Conservation (phyloP, 768 basidiomycete species). For the Leccinum olivaceopallidum region DNA sequence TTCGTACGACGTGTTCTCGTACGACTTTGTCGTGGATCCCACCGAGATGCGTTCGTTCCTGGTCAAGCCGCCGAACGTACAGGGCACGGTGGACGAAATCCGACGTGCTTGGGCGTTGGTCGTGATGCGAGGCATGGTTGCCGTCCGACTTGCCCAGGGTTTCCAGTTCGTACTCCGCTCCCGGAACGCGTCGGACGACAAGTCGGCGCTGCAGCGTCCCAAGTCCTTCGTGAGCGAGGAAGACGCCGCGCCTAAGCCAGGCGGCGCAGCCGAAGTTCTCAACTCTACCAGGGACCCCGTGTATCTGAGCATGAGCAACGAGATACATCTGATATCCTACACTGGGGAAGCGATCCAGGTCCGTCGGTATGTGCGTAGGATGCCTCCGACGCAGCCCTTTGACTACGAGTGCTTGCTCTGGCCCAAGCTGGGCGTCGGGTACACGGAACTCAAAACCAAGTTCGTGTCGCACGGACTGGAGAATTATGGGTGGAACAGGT, state of each 20-base stretch:
- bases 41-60: slow-evolving; percentile 86
- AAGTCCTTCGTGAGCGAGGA: slow-evolving; percentile 63
- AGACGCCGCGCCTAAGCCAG: slow-evolving; percentile 51
- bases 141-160: slow-evolving; percentile 87
- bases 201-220: slow-evolving; percentile 43
- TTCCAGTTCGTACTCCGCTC: slow-evolving; percentile 87
- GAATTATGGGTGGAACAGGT: slow-evolving; percentile 88
- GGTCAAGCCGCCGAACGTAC: slow-evolving; percentile 59
- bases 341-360: slow-evolving; percentile 91
- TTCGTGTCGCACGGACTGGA: slow-evolving; percentile 81
- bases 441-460: slow-evolving; percentile 72
- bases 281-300: slow-evolving; percentile 66
- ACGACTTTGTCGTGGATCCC: slow-evolving; percentile 85
- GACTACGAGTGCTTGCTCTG: slow-evolving; percentile 90
- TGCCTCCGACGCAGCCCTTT: slow-evolving; percentile 62
- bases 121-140: slow-evolving; percentile 93
- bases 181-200: slow-evolving; percentile 33
- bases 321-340: slow-evolving; percentile 91
- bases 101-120: slow-evolving; percentile 73
- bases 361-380: slow-evolving; percentile 76
- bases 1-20: slow-evolving; percentile 80
- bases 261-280: slow-evolving; percentile 67
- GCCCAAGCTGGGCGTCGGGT: slow-evolving; percentile 88
- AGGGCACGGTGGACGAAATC: slow-evolving; percentile 53
- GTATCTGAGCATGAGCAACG: slow-evolving; percentile 92